Evolutionary conservation across 164 flowering plant genomes (phyloP).

Genomic region (Chimonanthus salicifolius): DNA sequence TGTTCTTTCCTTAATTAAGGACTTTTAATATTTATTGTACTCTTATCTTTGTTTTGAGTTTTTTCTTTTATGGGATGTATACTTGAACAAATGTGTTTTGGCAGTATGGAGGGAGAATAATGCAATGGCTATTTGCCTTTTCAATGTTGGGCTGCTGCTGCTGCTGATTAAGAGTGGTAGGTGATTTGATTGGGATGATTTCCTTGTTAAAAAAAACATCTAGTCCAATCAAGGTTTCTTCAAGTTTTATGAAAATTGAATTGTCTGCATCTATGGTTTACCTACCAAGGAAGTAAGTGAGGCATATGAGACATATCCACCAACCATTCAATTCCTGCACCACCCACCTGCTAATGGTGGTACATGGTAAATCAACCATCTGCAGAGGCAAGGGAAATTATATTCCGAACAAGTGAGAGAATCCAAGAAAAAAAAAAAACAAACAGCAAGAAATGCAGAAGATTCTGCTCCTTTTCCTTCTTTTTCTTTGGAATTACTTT

Average conservation of each 20-base stretch:
- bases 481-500: too few relatives aligned
- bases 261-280: neutral
- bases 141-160: neutral
- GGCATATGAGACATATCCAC: too few relatives aligned
- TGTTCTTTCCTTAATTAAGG: neutral
- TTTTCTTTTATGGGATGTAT: slow-evolving; percentile 1
- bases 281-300: neutral
- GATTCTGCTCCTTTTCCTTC: too few relatives aligned
- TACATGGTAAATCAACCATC: too few relatives aligned
- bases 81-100: neutral
- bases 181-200: neutral
- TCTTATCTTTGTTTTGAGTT: neutral
- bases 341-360: too few relatives aligned
- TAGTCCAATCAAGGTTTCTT: neutral
- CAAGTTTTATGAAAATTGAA: neutral
- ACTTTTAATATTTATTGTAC: neutral
- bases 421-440: too few relatives aligned
- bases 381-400: too few relatives aligned
- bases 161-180: neutral
- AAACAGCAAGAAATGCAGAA: too few relatives aligned
- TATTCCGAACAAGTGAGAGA: too few relatives aligned
- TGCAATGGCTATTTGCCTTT: neutral
- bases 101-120: neutral
- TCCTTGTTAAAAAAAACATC: neutral
- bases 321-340: too few relatives aligned